Evolutionary conservation across 352 stramenopile species (phyloP), one percentile per base, ranked within the genome.

Genomic region (Phytopythium montanum): DNA sequence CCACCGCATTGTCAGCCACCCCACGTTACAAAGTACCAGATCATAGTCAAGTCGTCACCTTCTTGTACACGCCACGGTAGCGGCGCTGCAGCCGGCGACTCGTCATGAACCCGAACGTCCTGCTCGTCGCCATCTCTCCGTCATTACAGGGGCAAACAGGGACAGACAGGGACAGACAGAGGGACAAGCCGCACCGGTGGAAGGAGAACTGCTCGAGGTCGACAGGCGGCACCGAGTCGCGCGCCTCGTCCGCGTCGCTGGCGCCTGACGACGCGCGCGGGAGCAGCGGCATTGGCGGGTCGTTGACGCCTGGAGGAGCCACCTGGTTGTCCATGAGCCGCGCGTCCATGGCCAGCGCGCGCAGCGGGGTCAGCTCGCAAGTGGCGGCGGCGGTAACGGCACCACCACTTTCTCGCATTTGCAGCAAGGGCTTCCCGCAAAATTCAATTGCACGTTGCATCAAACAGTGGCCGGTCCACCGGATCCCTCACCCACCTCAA

Each of bases 41-140:
- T n/a, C n/a, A n/a, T n/a, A n/a, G n/a, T n/a, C n/a, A 8, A 19
- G 28, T 28, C 38, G 3, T 13, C 61, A 74, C 73, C 68, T 85
- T 72, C 41, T 71, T 69, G 53, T 88, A 88, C 26, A 88, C 76
- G 44, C 78, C 78, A 62, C 62, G 66, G 54, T 85, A 88, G 18
- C 72, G 65, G 16, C 78, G 76, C 56, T 85, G 73, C 18, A 86
- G 63, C 29, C 78, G 66, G 9, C 78, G 71, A 36, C 79, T 75
- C 12, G 72, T 83, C 75, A 88, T 88, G 39, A 85, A 53, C 19
- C 66, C 72, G 51, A 87, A 85, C 28, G 76, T 71, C 48, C 68
- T 89, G 60, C 9, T 6, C 31, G 31, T 36, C 31, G 31, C 31
- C n/a, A n/a, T n/a, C 31, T 7, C 31, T 36, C 31, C 31, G 31